Evolutionary conservation across 2,329 filamentous ascomycete genomes (phyloP).

Genomic region (Cyphellophora attinorum): DNA sequence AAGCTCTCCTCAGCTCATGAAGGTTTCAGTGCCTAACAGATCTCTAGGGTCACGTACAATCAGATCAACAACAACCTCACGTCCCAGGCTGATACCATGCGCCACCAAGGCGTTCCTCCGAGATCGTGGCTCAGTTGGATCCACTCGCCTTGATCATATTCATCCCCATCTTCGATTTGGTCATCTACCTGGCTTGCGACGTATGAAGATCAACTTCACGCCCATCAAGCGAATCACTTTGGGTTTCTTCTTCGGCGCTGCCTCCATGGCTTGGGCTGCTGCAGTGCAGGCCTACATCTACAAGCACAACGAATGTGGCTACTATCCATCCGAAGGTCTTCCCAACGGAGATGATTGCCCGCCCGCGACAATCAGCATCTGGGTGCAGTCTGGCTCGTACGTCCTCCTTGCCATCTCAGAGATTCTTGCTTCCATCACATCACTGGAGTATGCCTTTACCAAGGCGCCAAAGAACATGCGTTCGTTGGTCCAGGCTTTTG

Average conservation of each 20-base stretch:
- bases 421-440: conserved; percentile 57
- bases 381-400: conserved; percentile 37
- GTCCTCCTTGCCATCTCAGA: conserved; percentile 45
- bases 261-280: conserved; percentile 46
- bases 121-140: conserved; percentile 52
- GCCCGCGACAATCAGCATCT: conserved; percentile 16
- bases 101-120: conserved; percentile 45
- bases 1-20: conserved; percentile 5
- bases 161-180: conserved; percentile 21
- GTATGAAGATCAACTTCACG: conserved; percentile 42
- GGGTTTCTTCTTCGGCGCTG: conserved; percentile 44
- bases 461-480: conserved; percentile 71
- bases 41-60: conserved; percentile 3
- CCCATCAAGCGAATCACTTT: conserved; percentile 45
- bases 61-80: conserved; percentile 19
- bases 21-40: background rate
- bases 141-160: conserved; percentile 49
- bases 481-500: conserved; percentile 58
- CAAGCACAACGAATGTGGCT: conserved; percentile 42
- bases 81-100: conserved; percentile 48
- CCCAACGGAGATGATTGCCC: conserved; percentile 20
- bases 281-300: conserved; percentile 51
- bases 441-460: conserved; percentile 63
- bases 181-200: conserved; percentile 49
- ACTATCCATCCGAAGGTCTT: conserved; percentile 31